phyloP scores from a whole-genome alignment of 306 rosid species.

The Prosopis cineraria region DNA sequence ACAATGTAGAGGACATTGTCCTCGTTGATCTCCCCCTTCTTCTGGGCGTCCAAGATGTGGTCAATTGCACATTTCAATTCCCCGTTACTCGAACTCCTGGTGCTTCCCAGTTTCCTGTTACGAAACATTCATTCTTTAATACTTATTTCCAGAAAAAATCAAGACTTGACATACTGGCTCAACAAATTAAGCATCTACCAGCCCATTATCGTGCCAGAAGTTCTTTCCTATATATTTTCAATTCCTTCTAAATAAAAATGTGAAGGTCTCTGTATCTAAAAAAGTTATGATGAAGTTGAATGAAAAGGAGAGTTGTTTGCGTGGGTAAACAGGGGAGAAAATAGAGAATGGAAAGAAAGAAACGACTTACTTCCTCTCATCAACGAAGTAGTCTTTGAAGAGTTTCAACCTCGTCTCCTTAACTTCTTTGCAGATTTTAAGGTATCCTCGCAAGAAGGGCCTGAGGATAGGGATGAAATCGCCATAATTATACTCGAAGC shows the following conservation, averaged over 20 bases:
- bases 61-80: slow-evolving; percentile 80
- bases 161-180: not conserved
- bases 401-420: slow-evolving; percentile 65
- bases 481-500: slow-evolving; percentile 82
- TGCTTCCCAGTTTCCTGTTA: slow-evolving; percentile 57
- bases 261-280: no score
- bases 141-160: not conserved
- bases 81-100: slow-evolving; percentile 41
- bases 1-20: slow-evolving; percentile 86
- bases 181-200: not conserved
- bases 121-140: not conserved
- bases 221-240: no score
- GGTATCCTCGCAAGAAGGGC: slow-evolving; percentile 70
- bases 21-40: slow-evolving; percentile 83
- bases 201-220: not conserved
- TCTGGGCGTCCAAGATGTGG: slow-evolving; percentile 77
- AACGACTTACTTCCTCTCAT: slow-evolving; percentile 70
- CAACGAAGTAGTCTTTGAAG: slow-evolving; percentile 69
- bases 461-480: slow-evolving; percentile 82
- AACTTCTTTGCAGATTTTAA: slow-evolving; percentile 70
- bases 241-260: no score
- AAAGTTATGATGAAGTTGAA: no score
- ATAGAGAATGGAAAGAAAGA: not conserved
- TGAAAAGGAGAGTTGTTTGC: no score
- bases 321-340: not conserved